A percentile compares a stretch with the other conserved stretches of the same genome.
Conservation (phyloP, 2,329 filamentous ascomycete genomes). For the Alternaria panax region DNA sequence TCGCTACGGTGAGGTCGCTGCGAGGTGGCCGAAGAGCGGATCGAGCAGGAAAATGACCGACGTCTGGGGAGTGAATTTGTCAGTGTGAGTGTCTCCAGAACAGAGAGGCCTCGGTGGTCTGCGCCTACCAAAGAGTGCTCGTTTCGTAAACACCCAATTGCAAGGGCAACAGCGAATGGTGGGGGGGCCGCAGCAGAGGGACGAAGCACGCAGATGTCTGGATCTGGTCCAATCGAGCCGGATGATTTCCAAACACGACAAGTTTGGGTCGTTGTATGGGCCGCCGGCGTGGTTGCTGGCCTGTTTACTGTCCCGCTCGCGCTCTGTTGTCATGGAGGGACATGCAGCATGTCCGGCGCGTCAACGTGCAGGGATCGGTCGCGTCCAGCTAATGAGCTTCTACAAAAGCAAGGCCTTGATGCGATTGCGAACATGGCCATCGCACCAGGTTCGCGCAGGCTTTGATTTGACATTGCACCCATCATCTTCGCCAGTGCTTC, state of each 20-base stretch:
- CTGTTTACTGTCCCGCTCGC: conserved; percentile 20
- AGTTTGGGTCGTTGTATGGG: conserved; percentile 3
- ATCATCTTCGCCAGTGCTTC: conserved; percentile 1
- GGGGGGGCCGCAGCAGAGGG: conserved; percentile 3
- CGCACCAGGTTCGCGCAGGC: not conserved
- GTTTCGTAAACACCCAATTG: conserved; percentile 30
- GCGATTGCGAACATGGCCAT: not conserved
- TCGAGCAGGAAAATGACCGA: conserved; percentile 2
- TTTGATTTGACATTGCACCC: not conserved
- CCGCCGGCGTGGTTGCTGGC: not conserved
- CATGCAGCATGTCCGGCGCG: conserved; percentile 29
- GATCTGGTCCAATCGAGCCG: not conserved
- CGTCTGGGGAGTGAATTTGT: not conserved
- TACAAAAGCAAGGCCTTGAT: conserved; percentile 2
- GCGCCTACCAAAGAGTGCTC: conserved; percentile 14
- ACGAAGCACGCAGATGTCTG: not conserved
- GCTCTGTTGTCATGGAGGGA: conserved; percentile 29
- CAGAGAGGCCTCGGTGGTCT: not conserved
- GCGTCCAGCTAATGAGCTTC: conserved; percentile 14
- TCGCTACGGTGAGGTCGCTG: not conserved
- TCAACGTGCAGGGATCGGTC: conserved; percentile 24
- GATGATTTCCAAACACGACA: not conserved
- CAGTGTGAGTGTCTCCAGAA: not conserved
- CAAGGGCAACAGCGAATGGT: conserved; percentile 26
- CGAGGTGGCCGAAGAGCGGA: conserved; percentile 8